phyloP scores from a whole-genome alignment of 768 basidiomycete genomes.

The Mycena maculata region DNA sequence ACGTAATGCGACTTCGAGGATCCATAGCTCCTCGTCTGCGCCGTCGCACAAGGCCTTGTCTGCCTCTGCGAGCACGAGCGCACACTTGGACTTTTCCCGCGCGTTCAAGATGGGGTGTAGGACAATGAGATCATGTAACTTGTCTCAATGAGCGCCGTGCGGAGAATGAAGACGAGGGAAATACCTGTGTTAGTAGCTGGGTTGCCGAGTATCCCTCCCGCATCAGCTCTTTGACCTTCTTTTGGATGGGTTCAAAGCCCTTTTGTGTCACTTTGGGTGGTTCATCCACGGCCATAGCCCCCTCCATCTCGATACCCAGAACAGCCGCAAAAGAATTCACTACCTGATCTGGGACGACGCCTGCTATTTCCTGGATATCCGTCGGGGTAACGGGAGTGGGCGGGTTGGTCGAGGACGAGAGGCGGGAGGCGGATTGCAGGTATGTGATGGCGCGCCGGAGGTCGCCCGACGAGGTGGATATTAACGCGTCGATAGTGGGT shows the following conservation, averaged over 20 bases:
- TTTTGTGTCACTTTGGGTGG: conserved; percentile 45
- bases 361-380: conserved; percentile 97
- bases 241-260: conserved; percentile 72
- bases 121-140: conserved; percentile 93
- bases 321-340: conserved; percentile 75
- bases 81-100: conserved; percentile 83
- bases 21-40: conserved; percentile 96
- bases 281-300: conserved; percentile 66
- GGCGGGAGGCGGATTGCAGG: conserved; percentile 92
- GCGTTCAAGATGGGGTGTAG: conserved; percentile 84
- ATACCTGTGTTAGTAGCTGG: conserved; percentile 89
- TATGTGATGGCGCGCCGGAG: conserved; percentile 97
- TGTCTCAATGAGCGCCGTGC: conserved; percentile 24
- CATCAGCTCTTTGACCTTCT: conserved; percentile 80
- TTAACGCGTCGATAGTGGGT: conserved; percentile 77
- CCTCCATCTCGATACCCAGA: conserved; percentile 76
- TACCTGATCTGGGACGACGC: conserved; percentile 85
- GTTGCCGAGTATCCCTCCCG: conserved; percentile 93
- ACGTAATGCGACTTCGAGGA: conserved; percentile 86
- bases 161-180: conserved; percentile 41
- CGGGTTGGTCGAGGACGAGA: conserved; percentile 79
- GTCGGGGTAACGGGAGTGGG: conserved; percentile 78
- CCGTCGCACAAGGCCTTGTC: conserved; percentile 97
- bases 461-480: conserved; percentile 88
- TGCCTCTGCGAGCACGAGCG: conserved; percentile 90